Evolutionary conservation across 257 asterid species (phyloP).

Genomic region (Schizonepeta tenuifolia): DNA sequence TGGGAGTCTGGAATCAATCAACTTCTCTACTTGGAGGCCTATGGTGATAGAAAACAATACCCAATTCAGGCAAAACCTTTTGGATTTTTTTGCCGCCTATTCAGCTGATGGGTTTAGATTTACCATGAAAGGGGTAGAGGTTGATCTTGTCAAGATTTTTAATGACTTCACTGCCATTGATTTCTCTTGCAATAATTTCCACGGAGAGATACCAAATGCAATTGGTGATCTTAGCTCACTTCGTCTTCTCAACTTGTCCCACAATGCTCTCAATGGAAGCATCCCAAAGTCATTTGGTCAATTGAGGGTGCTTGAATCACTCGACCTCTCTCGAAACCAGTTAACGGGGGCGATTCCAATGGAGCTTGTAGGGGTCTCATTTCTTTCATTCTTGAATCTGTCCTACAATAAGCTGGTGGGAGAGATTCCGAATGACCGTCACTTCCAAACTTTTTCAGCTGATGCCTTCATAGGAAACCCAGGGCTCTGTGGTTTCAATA

Average conservation of each 20-base stretch:
- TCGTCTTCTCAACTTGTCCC: background rate
- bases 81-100: too few relatives aligned
- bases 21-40: slow-evolving; percentile 21
- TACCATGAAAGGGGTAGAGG: background rate
- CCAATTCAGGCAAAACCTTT: background rate
- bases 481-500: background rate
- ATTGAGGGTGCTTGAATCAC: background rate
- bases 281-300: background rate
- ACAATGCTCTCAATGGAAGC: background rate
- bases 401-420: background rate
- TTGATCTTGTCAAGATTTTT: background rate
- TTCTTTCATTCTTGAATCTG: background rate
- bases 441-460: background rate
- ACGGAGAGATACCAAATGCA: background rate
- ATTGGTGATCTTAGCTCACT: background rate
- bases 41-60: slow-evolving; percentile 3
- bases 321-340: background rate
- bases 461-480: background rate
- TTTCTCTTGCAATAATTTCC: background rate
- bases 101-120: background rate
- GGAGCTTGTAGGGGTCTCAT: background rate
- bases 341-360: background rate
- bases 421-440: background rate
- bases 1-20: background rate
- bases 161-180: background rate